Percentiles rank a stretch among this genome's conserved stretches.
Conservation (phyloP, 345 rosid genomes). For the Eucalyptus lansdowneana region DNA sequence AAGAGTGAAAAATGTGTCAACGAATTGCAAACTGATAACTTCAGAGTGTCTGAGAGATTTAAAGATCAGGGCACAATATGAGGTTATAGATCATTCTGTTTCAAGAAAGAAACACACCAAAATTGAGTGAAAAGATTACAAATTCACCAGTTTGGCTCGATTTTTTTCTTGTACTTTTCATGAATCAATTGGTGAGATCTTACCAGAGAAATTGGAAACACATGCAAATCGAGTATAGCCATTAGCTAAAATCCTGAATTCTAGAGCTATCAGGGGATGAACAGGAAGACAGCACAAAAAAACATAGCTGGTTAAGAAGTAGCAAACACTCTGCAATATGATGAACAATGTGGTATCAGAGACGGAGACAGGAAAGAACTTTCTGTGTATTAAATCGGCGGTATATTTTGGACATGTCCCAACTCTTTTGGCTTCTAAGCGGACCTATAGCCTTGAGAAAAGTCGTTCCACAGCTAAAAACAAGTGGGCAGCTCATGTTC, state of each 20-base stretch:
- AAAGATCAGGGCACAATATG: background rate
- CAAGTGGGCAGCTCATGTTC: background rate
- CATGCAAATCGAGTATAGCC: background rate
- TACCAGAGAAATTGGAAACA: background rate
- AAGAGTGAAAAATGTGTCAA: background rate
- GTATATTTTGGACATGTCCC: background rate
- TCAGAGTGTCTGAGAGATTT: background rate
- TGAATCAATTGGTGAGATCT: background rate
- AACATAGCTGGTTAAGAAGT: background rate
- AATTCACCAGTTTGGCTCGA: background rate
- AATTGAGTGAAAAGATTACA: background rate
- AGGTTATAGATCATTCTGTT: background rate
- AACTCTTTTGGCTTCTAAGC: background rate
- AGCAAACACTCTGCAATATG: background rate
- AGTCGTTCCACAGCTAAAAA: background rate
- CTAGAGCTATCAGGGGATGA: background rate
- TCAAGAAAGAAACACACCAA: background rate
- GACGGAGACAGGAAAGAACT: background rate
- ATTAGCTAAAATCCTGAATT: background rate
- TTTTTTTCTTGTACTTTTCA: background rate
- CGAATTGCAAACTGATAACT: background rate
- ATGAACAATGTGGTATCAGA: background rate
- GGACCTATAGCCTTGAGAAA: background rate
- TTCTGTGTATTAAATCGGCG: background rate
- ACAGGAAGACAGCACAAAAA: background rate